These are phyloP conservation scores for Debaryomyces nepalensis DNA, from an alignment of 1,139 yeast species.

Conservation along the genomic window DNA sequence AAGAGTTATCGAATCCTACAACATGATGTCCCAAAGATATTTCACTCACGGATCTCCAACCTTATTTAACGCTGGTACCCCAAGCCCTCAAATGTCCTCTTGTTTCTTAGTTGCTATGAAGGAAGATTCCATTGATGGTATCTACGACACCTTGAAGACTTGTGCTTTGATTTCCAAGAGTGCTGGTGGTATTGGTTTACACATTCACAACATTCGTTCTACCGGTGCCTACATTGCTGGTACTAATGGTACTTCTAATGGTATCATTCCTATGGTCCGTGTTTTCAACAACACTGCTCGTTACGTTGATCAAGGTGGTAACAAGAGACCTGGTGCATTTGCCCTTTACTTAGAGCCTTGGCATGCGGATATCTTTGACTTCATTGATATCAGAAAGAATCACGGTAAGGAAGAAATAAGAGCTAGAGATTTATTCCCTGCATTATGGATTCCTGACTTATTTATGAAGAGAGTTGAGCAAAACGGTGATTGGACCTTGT, in stretches of 20 bases:
- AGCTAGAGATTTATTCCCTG: slow-evolving; percentile 61
- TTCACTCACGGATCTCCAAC: slow-evolving; percentile 93
- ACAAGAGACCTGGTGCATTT: slow-evolving; percentile 66
- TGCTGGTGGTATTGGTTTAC: slow-evolving; percentile 64
- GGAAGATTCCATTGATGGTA: slow-evolving; percentile 63
- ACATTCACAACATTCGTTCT: slow-evolving; percentile 57
- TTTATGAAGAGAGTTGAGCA: slow-evolving; percentile 59
- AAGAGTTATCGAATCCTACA: slow-evolving; percentile 76
- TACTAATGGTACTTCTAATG: slow-evolving; percentile 59
- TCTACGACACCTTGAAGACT: slow-evolving; percentile 57
- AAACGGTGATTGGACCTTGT: slow-evolving; percentile 56
- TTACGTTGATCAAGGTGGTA: slow-evolving; percentile 67
- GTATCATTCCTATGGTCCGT: slow-evolving; percentile 61
- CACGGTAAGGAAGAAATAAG: slow-evolving; percentile 62
- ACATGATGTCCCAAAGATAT: slow-evolving; percentile 80
- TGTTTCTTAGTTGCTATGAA: slow-evolving; percentile 62
- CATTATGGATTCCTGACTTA: slow-evolving; percentile 63
- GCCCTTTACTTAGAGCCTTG: slow-evolving; percentile 66
- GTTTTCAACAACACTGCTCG: slow-evolving; percentile 64
- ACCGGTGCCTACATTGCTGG: slow-evolving; percentile 56
- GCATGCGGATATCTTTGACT: slow-evolving; percentile 61
- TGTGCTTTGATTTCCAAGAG: slow-evolving; percentile 61
- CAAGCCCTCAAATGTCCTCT: slow-evolving; percentile 74
- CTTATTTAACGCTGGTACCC: slow-evolving; percentile 88
- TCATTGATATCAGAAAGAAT: slow-evolving; percentile 56